phyloP scores from a whole-genome alignment of 495 filamentous ascomycete species.

The Choiromyces venosus region DNA sequence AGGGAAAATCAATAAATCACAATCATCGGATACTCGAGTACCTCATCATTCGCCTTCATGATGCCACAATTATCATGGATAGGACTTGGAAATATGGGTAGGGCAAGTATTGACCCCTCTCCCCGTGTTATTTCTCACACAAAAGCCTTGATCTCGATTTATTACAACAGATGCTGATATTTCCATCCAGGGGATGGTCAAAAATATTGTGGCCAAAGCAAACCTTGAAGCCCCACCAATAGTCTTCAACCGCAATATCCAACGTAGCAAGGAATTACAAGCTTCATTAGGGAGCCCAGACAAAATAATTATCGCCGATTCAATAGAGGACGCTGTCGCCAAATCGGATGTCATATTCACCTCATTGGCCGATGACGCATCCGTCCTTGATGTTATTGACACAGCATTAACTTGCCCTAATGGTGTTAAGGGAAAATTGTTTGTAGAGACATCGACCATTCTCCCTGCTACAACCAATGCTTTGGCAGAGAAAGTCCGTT shows the following conservation, averaged over 20 bases:
- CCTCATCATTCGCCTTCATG: not conserved
- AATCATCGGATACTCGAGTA: not conserved
- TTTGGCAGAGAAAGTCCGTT: slow-evolving; percentile 52
- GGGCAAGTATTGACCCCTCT: slow-evolving; percentile 51
- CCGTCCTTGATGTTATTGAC: slow-evolving; percentile 57
- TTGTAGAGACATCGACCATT: slow-evolving; percentile 84
- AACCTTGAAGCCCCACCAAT: slow-evolving; percentile 62
- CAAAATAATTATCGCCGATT: slow-evolving; percentile 53
- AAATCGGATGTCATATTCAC: slow-evolving; percentile 74
- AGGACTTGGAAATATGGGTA: slow-evolving; percentile 86
- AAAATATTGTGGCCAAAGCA: slow-evolving; percentile 74
- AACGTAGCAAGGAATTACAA: slow-evolving; percentile 55
- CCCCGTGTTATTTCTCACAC: not conserved
- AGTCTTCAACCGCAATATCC: slow-evolving; percentile 70
- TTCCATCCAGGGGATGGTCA: slow-evolving; percentile 66
- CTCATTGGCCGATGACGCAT: slow-evolving; percentile 73
- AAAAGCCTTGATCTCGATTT: not conserved
- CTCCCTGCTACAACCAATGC: slow-evolving; percentile 73
- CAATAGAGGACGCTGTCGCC: slow-evolving; percentile 60
- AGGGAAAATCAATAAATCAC: not conserved
- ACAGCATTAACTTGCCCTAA: slow-evolving; percentile 47
- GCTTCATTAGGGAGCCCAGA: slow-evolving; percentile 53
- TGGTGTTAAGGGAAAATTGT: slow-evolving; percentile 61
- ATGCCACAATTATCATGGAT: slow-evolving; percentile 63
- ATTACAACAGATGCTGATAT: not conserved